A percentile compares a stretch with the other conserved stretches of the same genome.
Evolutionary conservation across 495 filamentous ascomycete species (phyloP).

Genomic region (Podospora pseudoanserina): DNA sequence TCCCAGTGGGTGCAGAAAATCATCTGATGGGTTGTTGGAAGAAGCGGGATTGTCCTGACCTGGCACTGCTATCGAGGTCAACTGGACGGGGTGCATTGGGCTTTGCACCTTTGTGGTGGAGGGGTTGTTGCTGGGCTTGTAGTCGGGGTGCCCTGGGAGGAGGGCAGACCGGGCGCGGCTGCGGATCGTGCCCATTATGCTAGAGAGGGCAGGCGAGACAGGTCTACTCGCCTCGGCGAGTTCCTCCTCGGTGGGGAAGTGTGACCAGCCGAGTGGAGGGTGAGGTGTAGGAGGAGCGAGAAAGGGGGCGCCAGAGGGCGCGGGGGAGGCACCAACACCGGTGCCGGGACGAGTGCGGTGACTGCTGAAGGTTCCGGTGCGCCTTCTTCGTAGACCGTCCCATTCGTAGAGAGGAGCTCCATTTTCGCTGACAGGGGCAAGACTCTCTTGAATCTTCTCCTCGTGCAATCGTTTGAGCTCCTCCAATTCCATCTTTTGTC

Average conservation of each 20-base stretch:
- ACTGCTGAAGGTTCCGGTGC: constrained; percentile 49
- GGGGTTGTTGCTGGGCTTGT: constrained; percentile 20
- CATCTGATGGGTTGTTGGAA: constrained; percentile 25
- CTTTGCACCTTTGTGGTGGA: constrained; percentile 37
- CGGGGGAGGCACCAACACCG: constrained; percentile 21
- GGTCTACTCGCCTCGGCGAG: constrained; percentile 49
- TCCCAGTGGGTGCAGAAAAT: constrained; percentile 7
- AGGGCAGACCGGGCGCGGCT: constrained; percentile 50
- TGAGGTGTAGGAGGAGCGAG: constrained; percentile 53
- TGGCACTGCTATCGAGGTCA: constrained; percentile 59
- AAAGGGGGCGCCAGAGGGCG: constrained; percentile 23
- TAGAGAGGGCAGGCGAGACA: constrained; percentile 49
- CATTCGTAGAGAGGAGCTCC: constrained; percentile 64
- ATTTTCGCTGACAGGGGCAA: constrained; percentile 72
- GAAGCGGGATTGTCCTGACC: constrained; percentile 28
- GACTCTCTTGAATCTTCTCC: constrained; percentile 65
- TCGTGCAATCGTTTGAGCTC: constrained; percentile 77
- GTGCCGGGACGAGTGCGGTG: constrained; percentile 26
- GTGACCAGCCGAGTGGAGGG: constrained; percentile 84
- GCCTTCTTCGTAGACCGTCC: constrained; percentile 85
- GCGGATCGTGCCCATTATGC: constrained; percentile 60
- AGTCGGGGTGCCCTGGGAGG: constrained; percentile 42
- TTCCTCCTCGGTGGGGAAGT: constrained; percentile 68
- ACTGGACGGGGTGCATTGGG: constrained; percentile 55
- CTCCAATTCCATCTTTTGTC: constrained; percentile 74